Base-by-base conservation (phyloP, 2,329 filamentous ascomycete genomes). In the Fusarium paranaense region DNA sequence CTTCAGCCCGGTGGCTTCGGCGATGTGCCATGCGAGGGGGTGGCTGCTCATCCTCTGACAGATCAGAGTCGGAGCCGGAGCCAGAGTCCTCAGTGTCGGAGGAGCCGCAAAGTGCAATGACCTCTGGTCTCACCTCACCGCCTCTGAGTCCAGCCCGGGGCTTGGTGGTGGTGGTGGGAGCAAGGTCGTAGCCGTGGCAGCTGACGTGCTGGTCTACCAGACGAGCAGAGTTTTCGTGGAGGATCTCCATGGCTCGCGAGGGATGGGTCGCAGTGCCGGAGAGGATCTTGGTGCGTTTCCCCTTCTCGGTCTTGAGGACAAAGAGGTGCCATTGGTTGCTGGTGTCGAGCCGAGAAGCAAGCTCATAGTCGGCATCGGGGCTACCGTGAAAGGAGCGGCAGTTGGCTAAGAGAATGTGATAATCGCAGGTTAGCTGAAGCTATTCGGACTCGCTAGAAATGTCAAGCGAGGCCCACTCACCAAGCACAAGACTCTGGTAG, bases 151-250 rank as follows among this genome's bases (percentile, higher is more conserved):
- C 68, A 56, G 60, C 56, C 13, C 58, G 35, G 11, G 30, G 14
- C 42, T 67, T 71, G 58, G 59, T 38, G 54, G 60, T 66, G 40
- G 70, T 45, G 30, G 65, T 63, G 10, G 76, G 73, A 25, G 71
- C 66, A 14, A 75, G 70, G 27, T 72, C 79, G 59, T 81, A 85
- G 56, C 83, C 84, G 56, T 82, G 79, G 27, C 76, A 75, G n/a
- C 67, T 45, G 62, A 83, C 78, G 72, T 71, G 73, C 52, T 71
- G 69, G 66, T 79, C 71, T 47, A 83, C 81, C n/a, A 80, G 81
- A 47, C 82, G 81, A n/a, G 83, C 83, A 11, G 83, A 83, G 68
- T 80, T 82, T 54, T 74, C 67, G 67, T 84, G 81, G n/a, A 86
- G 82, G 18, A 78, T 67, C 60, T 82, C 79, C 7, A 86, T 73